phyloP scores from a whole-genome alignment of 1,284 basidiomycete genomes.

The Puccinia horiana region DNA sequence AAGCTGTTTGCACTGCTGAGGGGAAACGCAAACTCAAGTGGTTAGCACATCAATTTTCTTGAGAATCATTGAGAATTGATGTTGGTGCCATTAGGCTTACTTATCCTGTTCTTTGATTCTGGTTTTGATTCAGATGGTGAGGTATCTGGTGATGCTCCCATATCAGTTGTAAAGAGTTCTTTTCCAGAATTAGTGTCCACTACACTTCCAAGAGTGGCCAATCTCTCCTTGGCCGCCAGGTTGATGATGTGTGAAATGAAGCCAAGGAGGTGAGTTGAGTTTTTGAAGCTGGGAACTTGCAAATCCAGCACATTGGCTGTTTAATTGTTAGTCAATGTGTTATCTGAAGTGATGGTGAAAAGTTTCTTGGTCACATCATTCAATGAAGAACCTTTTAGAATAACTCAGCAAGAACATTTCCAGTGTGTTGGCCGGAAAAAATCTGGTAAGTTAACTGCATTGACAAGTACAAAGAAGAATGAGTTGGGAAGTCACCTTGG shows the following conservation, averaged over 20 bases:
- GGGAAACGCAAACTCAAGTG: neutral
- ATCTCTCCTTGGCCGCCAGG: neutral
- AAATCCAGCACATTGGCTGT: neutral
- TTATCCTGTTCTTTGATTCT: no score
- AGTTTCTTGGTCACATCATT: neutral
- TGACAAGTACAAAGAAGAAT: neutral
- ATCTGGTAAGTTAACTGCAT: neutral
- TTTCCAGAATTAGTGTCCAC: neutral
- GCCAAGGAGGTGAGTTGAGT: neutral
- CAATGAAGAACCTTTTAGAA: neutral
- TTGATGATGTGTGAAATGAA: neutral
- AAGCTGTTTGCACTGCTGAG: neutral
- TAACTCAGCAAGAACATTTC: neutral
- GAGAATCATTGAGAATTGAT: neutral
- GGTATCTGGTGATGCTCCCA: neutral
- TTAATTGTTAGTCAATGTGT: neutral
- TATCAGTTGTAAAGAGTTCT: neutral
- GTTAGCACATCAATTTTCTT: neutral
- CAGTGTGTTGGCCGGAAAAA: neutral
- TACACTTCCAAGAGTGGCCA: neutral
- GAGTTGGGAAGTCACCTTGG: neutral
- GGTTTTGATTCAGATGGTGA: no score
- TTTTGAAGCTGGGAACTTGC: neutral
- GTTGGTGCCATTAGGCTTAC: neutral
- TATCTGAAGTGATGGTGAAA: conserved; percentile 1